Conservation (phyloP, 805 yeast genomes). For the Candida takata region DNA sequence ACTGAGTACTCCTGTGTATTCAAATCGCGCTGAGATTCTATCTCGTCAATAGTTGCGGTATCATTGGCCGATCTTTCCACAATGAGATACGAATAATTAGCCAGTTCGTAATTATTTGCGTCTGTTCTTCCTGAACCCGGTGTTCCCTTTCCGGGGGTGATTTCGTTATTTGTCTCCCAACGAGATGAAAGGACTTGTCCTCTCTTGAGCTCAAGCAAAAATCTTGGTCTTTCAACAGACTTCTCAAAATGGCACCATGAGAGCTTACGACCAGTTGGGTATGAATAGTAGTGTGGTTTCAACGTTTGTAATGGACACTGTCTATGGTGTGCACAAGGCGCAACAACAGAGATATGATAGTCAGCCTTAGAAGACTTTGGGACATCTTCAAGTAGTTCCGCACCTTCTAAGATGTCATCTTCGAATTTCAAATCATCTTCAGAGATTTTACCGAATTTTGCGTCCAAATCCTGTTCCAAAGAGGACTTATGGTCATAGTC, state of each 20-base stretch:
- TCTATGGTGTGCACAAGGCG: slow-evolving; percentile 89
- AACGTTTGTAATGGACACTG: slow-evolving; percentile 80
- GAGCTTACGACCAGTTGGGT: slow-evolving; percentile 49
- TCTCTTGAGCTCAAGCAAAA: slow-evolving; percentile 73
- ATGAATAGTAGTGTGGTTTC: slow-evolving; percentile 57
- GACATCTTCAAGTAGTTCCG: slow-evolving; percentile 6
- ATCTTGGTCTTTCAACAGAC: slow-evolving; percentile 70
- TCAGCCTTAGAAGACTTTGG: slow-evolving; percentile 4
- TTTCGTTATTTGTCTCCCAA: slow-evolving; percentile 48
- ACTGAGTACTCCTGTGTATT: slow-evolving; percentile 16
- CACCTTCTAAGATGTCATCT: slow-evolving; percentile 27
- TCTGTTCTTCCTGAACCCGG: slow-evolving; percentile 65
- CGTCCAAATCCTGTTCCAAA: slow-evolving; percentile 29
- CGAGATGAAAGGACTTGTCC: slow-evolving; percentile 67
- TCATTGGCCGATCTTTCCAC: slow-evolving; percentile 52
- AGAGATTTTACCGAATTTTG: slow-evolving; percentile 35
- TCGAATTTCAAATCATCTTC: slow-evolving; percentile 43
- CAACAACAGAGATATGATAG: slow-evolving; percentile 59
- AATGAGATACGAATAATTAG: slow-evolving; percentile 69
- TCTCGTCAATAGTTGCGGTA: slow-evolving; percentile 30
- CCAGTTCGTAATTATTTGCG: slow-evolving; percentile 62
- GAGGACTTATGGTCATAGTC: neutral
- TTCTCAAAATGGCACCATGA: slow-evolving; percentile 73
- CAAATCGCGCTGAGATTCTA: slow-evolving; percentile 34
- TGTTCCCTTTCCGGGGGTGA: slow-evolving; percentile 45